These are phyloP conservation scores for Atkinsonella texensis DNA, from an alignment of 2,329 filamentous ascomycete genomes.

Conservation along the genomic window DNA sequence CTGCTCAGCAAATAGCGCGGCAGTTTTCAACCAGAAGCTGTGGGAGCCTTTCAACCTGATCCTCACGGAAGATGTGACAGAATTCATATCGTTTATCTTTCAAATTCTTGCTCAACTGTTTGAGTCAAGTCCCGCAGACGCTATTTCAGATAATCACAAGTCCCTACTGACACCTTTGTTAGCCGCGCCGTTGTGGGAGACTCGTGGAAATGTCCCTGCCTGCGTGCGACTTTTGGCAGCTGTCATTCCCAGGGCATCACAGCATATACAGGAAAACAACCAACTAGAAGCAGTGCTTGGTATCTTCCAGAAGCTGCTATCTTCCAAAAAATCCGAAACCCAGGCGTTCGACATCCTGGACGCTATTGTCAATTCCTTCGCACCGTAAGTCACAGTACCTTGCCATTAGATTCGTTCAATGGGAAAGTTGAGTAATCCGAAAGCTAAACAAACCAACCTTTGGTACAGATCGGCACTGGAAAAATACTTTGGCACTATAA, in stretches of 20 bases:
- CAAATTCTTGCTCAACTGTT: constrained; percentile 86
- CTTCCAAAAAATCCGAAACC: constrained; percentile 70
- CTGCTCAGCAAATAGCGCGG: constrained; percentile 52
- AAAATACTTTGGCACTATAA: constrained; percentile 65
- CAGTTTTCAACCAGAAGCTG: constrained; percentile 65
- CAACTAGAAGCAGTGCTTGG: constrained; percentile 83
- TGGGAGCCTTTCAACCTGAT: constrained; percentile 76
- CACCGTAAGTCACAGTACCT: constrained; percentile 42
- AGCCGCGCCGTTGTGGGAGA: constrained; percentile 77
- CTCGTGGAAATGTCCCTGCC: constrained; percentile 83
- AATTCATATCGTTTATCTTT: constrained; percentile 95
- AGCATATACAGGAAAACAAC: constrained; percentile 62
- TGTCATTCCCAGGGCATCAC: constrained; percentile 66
- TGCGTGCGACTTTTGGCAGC: constrained; percentile 74
- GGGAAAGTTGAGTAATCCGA: too few species aligned
- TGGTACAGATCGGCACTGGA: constrained; percentile 47
- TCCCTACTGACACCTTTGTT: constrained; percentile 68
- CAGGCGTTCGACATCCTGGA: constrained; percentile 88
- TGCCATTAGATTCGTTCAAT: neutral
- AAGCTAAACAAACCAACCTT: neutral
- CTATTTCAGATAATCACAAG: constrained; percentile 71
- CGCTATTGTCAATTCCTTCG: constrained; percentile 59
- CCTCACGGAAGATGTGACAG: constrained; percentile 74
- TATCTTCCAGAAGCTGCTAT: constrained; percentile 85
- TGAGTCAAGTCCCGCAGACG: constrained; percentile 69